A percentile compares a stretch with the other conserved stretches of the same genome.
These are phyloP conservation scores for Sungouiozyma intestinalis DNA, from an alignment of 805 yeast genomes.

Conservation along the genomic window DNA sequence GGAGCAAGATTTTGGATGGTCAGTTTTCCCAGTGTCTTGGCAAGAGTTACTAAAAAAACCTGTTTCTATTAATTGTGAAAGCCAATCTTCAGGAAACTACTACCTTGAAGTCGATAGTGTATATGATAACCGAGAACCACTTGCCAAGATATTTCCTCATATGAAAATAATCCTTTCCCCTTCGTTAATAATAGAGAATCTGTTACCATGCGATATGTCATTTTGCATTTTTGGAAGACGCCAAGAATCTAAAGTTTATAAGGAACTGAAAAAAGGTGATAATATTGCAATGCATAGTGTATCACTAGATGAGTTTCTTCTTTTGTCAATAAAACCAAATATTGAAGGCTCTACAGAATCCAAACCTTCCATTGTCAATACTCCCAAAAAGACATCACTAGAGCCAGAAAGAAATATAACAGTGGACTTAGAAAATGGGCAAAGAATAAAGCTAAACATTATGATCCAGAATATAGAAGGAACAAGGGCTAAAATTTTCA, in stretches of 20 bases:
- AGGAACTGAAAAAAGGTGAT: conserved; percentile 50
- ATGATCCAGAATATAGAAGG: conserved; percentile 47
- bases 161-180: conserved; percentile 69
- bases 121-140: conserved; percentile 55
- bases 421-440: conserved; percentile 55
- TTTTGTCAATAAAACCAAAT: conserved; percentile 59
- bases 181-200: conserved; percentile 76
- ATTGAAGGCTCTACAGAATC: conserved; percentile 32
- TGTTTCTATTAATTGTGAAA: conserved; percentile 49
- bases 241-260: conserved; percentile 55
- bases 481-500: conserved; percentile 46
- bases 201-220: conserved; percentile 70
- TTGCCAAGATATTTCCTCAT: conserved; percentile 73
- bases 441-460: conserved; percentile 49
- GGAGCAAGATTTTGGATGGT: conserved; percentile 55
- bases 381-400: conserved; percentile 44
- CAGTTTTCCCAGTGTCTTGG: conserved; percentile 57
- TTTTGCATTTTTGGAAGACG: conserved; percentile 72
- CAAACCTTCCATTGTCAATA: conserved; percentile 32
- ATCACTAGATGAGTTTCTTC: conserved; percentile 55
- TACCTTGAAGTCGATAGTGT: conserved; percentile 66
- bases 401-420: conserved; percentile 43
- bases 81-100: conserved; percentile 36
- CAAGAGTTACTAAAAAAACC: conserved; percentile 40
- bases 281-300: conserved; percentile 73